A percentile compares a stretch with the other conserved stretches of the same genome.
These are phyloP conservation scores for Phytophthora constricta DNA, from an alignment of 352 stramenopile genomes.

Conservation along the genomic window DNA sequence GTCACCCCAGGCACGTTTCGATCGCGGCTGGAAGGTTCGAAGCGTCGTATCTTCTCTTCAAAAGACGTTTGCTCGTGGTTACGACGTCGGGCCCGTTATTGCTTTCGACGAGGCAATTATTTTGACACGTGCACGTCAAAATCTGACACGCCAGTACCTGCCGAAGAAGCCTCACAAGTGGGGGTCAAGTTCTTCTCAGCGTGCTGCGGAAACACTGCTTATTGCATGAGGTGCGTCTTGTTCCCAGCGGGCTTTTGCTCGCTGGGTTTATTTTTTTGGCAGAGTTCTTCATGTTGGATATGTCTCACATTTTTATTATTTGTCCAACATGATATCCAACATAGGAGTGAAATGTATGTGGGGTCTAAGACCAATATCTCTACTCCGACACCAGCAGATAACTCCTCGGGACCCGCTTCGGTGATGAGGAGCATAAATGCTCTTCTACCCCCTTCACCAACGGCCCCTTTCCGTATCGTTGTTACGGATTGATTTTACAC, in stretches of 20 bases:
- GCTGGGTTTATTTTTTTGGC: not conserved
- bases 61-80: not conserved
- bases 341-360: not conserved
- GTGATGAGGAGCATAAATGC: not conserved
- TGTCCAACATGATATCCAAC: not conserved
- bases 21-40: not conserved
- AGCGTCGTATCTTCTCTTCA: not conserved
- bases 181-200: not conserved
- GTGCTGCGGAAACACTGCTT: too few species aligned
- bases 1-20: not conserved
- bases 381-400: not conserved
- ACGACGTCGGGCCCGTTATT: not conserved
- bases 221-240: not conserved
- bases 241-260: not conserved
- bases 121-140: not conserved
- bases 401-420: not conserved
- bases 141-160: too few species aligned
- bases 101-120: not conserved
- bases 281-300: not conserved
- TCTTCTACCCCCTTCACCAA: constrained; percentile 1
- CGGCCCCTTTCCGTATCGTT: constrained; percentile 6
- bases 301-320: not conserved
- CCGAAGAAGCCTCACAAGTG: not conserved
- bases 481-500: constrained; percentile 24
- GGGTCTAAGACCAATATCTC: not conserved